Base-by-base conservation (phyloP, 305 asterid genomes). In the Solanum hybrid region DNA sequence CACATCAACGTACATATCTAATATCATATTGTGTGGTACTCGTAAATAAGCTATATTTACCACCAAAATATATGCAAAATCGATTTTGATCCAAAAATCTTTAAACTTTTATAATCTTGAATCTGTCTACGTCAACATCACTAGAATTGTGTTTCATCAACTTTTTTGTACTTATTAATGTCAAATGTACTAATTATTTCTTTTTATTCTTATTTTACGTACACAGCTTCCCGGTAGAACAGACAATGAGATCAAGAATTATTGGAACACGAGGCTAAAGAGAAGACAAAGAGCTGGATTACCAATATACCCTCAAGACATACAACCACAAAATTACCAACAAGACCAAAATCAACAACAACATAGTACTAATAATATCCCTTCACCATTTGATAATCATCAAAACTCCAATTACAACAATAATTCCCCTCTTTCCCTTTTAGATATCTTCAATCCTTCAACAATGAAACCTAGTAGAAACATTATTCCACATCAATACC, bases 231-330 rank as follows among this genome's bases (percentile, higher is more conserved):
- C 93, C 0, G 93, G 93, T 4, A 90, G 93, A 90, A 90, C 93
- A 78, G 93, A 92, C 3, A 92, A 92, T 11, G 93, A 92, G 17
- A 92, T 92, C 19, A 92, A 92, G 87, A 92, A 92, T 72, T 90
- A 92, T 2, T 92, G 92, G 93, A 92, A 92, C 42, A 92, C 92
- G 5, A 90, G 92, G 9, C 77, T 92, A 87, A 92, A 90, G 86
- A 92, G 93, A 87, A 88, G 92, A 24, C 92, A 89, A 34, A 88
- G 93, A 76, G 93, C 92, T 3, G 92, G 93, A n/a, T 84, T 92
- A 87, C 92, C 92, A 0, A 72, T 90, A 38, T 86, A 86, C 36
- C 88, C 88, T 35, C 88, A 86, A 66, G 80, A 86, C 34, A 86
- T 86, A 40, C 88, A 35, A 66, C 64, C 80, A 26, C 88, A 86